phyloP scores from a whole-genome alignment of 2,329 filamentous ascomycete species.

The Rhynchosporium graminicola region DNA sequence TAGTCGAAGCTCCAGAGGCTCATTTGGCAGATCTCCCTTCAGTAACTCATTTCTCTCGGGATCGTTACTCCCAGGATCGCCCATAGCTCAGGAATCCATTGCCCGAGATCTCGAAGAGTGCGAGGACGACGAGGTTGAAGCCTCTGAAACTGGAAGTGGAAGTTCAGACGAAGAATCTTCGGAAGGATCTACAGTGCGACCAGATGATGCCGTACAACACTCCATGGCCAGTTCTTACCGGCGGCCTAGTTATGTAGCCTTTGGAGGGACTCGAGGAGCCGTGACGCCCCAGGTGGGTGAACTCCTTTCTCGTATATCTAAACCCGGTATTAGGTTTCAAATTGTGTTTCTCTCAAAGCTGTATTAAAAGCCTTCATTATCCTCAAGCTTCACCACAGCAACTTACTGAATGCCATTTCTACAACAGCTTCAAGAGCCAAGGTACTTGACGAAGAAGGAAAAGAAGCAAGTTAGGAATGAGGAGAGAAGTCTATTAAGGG shows the following conservation, averaged over 20 bases:
- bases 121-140: slow-evolving; percentile 54
- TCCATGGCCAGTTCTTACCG: slow-evolving; percentile 69
- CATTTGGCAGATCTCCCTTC: slow-evolving; percentile 40
- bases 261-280: slow-evolving; percentile 68
- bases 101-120: slow-evolving; percentile 67
- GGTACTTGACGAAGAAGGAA: slow-evolving; percentile 54
- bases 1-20: slow-evolving; percentile 29
- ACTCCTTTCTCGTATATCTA: not conserved
- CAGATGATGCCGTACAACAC: slow-evolving; percentile 42
- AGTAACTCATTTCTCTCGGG: slow-evolving; percentile 53
- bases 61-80: slow-evolving; percentile 63
- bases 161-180: slow-evolving; percentile 46
- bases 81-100: slow-evolving; percentile 65
- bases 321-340: not conserved
- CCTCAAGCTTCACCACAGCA: not conserved
- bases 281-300: slow-evolving; percentile 59
- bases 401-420: not conserved
- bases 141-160: slow-evolving; percentile 44
- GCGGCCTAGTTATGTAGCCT: slow-evolving; percentile 74
- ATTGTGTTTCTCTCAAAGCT: not conserved
- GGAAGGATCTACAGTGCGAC: slow-evolving; percentile 41
- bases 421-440: slow-evolving; percentile 33
- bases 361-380: not conserved
- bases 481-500: slow-evolving; percentile 61
- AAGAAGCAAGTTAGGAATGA: slow-evolving; percentile 57